Evolutionary conservation across 345 rosid genomes (phyloP), one percentile per base, ranked within the genome.

Genomic region (Citrus hindsii): DNA sequence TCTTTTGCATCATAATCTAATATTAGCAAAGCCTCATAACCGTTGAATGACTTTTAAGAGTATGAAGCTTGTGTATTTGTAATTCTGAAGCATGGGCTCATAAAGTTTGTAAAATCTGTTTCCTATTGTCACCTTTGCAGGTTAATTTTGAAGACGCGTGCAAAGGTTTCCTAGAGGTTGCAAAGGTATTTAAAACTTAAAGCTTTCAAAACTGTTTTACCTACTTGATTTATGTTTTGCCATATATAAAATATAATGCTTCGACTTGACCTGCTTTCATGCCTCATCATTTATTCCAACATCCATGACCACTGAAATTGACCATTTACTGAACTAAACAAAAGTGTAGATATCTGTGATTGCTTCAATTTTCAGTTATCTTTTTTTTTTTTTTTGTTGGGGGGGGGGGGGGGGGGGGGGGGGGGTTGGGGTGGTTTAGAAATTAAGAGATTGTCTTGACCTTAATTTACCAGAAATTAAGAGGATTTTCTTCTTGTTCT

Each of bases 141-240:
- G 95, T 96, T 58, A 94, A 93, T 77, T 96, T 96, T 90, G 99
- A 96, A 87, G 99, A 96, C 87, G 89, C 98, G 19, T 96, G 98
- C 92, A 96, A 92, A 92, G 98, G 99, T 71, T 96, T 96, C 83
- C 85, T 90, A 53, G 98, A 96, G 87, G 98, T 96, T 80, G 97
- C 98, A 32, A 96, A 94, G 98, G 99, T 96, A 82, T 66, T 51
- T 75, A 68, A 38, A 73, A n/a, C 63, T 28, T 78, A 37, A 46
- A 37, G 14, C 13, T 18, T 53, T 0, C 58, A 18, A 53, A 16
- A 53, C 58, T 53, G 3, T 53, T 53, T 18, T 18, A 16, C 58
- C 22, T 53, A 19, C 19, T 67, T 63, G 7, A 28, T 37, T 0
- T 74, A 61, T 21, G 12, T 22, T 24, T 53, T 46, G 61, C n/a